phyloP scores from a whole-genome alignment of 176 grass and related monocot species.

The Aegilops longissima region DNA sequence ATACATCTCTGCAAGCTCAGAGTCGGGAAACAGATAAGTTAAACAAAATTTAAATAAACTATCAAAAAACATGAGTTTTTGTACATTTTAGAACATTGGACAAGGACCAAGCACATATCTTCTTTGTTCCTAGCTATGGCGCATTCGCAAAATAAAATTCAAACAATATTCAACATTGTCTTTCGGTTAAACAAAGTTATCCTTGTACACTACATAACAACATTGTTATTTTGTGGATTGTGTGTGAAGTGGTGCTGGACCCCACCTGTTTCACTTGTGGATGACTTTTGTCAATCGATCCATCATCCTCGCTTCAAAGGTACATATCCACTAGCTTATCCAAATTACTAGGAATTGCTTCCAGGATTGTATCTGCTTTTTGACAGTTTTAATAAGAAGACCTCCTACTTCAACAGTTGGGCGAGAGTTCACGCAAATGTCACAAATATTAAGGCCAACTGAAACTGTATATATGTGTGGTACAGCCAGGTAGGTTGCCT shows the following conservation, averaged over 20 bases:
- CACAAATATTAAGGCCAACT: too few species aligned
- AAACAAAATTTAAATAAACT: too few species aligned
- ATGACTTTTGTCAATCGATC: constrained; percentile 77
- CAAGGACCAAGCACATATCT: constrained; percentile 80
- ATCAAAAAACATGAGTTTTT: too few species aligned
- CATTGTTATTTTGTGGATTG: too few species aligned
- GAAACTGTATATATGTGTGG: too few species aligned
- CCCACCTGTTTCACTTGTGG: constrained; percentile 81
- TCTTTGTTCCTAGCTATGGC: constrained; percentile 82
- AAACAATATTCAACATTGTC: background rate
- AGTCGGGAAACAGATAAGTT: too few species aligned
- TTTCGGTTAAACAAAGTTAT: too few species aligned
- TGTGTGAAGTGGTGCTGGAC: constrained; percentile 11
- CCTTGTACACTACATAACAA: too few species aligned
- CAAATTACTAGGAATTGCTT: background rate
- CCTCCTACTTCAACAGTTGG: too few species aligned
- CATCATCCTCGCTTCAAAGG: constrained; percentile 89
- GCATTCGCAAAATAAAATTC: constrained; percentile 85
- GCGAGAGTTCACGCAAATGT: too few species aligned
- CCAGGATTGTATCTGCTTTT: background rate
- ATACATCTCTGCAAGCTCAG: too few species aligned
- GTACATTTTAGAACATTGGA: constrained; percentile 43
- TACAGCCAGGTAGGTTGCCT: too few species aligned
- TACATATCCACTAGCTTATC: constrained; percentile 17
- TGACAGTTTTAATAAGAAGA: background rate